Base-by-base conservation (phyloP, 495 filamentous ascomycete genomes). In the Hypoxylon intermedium region DNA sequence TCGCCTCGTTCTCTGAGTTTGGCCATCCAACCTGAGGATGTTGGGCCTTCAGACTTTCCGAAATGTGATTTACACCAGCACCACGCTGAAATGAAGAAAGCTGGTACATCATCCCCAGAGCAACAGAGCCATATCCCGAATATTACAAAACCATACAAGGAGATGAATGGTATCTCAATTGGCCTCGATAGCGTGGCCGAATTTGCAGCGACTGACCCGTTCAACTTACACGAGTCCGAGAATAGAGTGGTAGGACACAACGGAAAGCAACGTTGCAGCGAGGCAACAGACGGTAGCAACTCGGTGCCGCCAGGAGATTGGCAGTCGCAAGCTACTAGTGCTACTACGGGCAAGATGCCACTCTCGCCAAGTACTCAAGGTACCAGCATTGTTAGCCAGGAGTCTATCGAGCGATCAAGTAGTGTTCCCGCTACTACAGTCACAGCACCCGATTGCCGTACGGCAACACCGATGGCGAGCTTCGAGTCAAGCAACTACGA, bases 301-400 rank as follows among this genome's bases (percentile, higher is more conserved):
- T 82, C 79, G 20, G 79, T 72, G 3, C 73, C 74, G 31, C 71
- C 72, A 3, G 78, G 77, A 13, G 82, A 83, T 54, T 83, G 81
- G 79, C 73, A 74, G 9, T 79, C 75, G 19, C 82, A 83, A 59
- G 79, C 78, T 12, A 83, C 80, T n/a, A 82, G 79, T 48, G 80
- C 80, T 24, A 81, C 79, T 12, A 83, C 80, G 6, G 75, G 76
- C 28, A 82, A 81, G 69, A 80, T 83, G 79, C 80, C 82, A 19
- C 67, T 82, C n/a, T 83, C 80, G 21, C 82, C 82, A 6, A 82
- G 79, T 57, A 83, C 82, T 5, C 78, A 83, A 67, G 82, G 82
- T 11, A 84, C 82, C 9, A 83, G 81, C 69, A 81, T 84, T 28
- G 75, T 77, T 36, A 84, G 82, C 61, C 70, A 72, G 37, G 78